A percentile compares a stretch with the other conserved stretches of the same genome.
Evolutionary conservation across 768 basidiomycete genomes (phyloP).

Genomic region (Russula earlei): DNA sequence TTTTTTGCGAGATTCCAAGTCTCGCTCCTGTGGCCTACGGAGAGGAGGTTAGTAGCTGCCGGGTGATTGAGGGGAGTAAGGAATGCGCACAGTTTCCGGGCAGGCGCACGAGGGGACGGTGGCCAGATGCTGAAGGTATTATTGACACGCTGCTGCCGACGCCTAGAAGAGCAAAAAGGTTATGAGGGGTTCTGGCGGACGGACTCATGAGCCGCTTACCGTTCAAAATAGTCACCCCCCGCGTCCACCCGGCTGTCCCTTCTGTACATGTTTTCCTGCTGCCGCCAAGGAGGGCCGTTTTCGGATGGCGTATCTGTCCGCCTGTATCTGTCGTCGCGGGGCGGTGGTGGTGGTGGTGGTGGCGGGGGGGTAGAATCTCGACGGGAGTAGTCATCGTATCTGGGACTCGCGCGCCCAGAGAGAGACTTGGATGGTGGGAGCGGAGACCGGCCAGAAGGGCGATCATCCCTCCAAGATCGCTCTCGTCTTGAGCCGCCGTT

Average conservation of each 20-base stretch:
- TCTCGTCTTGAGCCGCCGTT: not conserved
- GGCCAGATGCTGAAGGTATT: slow-evolving; percentile 68
- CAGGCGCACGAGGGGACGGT: slow-evolving; percentile 61
- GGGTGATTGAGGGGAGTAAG: not conserved
- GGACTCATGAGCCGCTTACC: slow-evolving; percentile 34
- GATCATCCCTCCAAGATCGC: not conserved
- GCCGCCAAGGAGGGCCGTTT: slow-evolving; percentile 35
- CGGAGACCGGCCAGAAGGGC: slow-evolving; percentile 2
- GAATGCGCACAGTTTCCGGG: slow-evolving; percentile 43
- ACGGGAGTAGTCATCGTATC: slow-evolving; percentile 50
- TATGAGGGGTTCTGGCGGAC: slow-evolving; percentile 2
- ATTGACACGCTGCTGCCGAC: slow-evolving; percentile 55
- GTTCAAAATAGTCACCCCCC: slow-evolving; percentile 55
- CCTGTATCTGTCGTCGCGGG: not conserved
- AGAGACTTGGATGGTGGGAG: slow-evolving; percentile 10
- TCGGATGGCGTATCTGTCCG: slow-evolving; percentile 18
- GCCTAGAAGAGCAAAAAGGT: slow-evolving; percentile 39
- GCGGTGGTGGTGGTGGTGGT: slow-evolving; percentile 31
- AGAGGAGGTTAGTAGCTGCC: not conserved
- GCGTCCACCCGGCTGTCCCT: slow-evolving; percentile 28
- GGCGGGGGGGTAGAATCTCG: slow-evolving; percentile 25
- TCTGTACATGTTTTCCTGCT: slow-evolving; percentile 41
- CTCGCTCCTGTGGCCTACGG: slow-evolving; percentile 46
- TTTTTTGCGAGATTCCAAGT: slow-evolving; percentile 40
- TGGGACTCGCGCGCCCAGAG: slow-evolving; percentile 35